Evolutionary conservation across 768 basidiomycete genomes (phyloP), one percentile per base, ranked within the genome.

Genomic region (Collybiopsis luxurians): DNA sequence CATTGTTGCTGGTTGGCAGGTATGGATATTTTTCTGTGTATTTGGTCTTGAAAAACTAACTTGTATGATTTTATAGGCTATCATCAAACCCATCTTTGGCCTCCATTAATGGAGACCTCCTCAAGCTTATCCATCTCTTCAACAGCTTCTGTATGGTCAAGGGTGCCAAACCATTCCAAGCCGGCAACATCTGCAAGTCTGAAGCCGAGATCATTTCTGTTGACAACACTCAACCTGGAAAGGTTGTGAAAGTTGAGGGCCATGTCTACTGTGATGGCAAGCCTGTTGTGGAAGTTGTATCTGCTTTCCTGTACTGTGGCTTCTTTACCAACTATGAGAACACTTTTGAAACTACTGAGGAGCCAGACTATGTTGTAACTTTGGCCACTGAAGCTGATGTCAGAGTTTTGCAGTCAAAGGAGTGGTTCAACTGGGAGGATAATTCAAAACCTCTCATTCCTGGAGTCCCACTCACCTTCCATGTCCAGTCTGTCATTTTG

Each of bases 1-100:
- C 23, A 99, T 99, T 66, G 96, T 98, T 50, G 88, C 95, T 40
- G 95, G 96, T 46, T 99, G 97, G 97, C 87, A 96, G 88, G 94
- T 94, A 68, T 58, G 88, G 73, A 51, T 40, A 23, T 27, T 42
- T 27, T 27, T 56, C 24, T 36, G 21, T 1, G 44, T n/a, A 19
- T 5, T 46, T 55, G 42, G 12, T 23, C 15, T 24, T n/a, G n/a
- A n/a, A n/a, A n/a, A n/a, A n/a, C n/a, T n/a, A 34, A 55, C 26
- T 38, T n/a, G 21, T 27, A 2, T 62, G n/a, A 31, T 53, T 39
- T 57, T 58, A 55, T 62, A 96, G 94, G 91, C 95, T n/a, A 98
- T 99, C 73, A 99, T 98, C 90, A 93, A 91, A 70, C 86, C 95
- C 1, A 96, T 98, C 73, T 99, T 99, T 85, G 5, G 69, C 79